Percentiles rank a stretch among this genome's conserved stretches.
Evolutionary conservation across 495 filamentous ascomycete species (phyloP).

Genomic region (Xylaria nigripes): DNA sequence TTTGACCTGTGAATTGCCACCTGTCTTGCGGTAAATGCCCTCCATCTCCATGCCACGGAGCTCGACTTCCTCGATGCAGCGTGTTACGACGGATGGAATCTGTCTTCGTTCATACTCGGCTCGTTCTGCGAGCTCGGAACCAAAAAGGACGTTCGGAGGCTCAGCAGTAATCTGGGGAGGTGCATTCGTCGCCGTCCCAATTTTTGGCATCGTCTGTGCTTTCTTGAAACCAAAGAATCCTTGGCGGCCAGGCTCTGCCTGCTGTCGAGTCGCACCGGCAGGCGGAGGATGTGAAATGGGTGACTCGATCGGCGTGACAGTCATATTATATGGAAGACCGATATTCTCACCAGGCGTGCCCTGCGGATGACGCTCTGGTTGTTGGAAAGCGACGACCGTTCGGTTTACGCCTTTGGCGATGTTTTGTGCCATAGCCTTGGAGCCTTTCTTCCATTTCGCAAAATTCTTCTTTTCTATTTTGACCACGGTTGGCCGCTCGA

Average conservation of each 20-base stretch:
- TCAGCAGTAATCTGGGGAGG: conserved; percentile 44
- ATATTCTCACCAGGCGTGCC: conserved; percentile 46
- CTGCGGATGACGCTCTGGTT: conserved; percentile 43
- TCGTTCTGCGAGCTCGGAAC: conserved; percentile 78
- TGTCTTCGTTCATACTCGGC: conserved; percentile 83
- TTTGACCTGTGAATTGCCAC: conserved; percentile 80
- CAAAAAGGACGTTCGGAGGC: conserved; percentile 63
- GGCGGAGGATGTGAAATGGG: conserved; percentile 26
- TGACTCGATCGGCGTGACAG: conserved; percentile 40
- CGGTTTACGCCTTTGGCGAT: conserved; percentile 88
- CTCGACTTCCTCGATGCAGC: conserved; percentile 97
- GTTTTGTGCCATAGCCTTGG: conserved; percentile 85
- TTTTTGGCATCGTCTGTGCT: conserved; percentile 37
- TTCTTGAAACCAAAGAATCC: conserved; percentile 72
- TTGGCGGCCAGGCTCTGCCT: conserved; percentile 50
- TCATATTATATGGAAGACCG: conserved; percentile 56
- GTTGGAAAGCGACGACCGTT: conserved; percentile 53
- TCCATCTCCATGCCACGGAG: conserved; percentile 95
- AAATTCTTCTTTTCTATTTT: conserved; percentile 91
- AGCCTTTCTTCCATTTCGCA: conserved; percentile 98
- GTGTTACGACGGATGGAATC: conserved; percentile 82
- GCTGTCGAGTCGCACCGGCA: conserved; percentile 25
- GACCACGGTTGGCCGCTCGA: conserved; percentile 79
- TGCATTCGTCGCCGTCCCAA: conserved; percentile 47
- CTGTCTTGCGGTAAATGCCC: conserved; percentile 96